Percentiles rank a stretch among this genome's conserved stretches.
Conservation (phyloP, 2,329 filamentous ascomycete species). For the Didymella keratinophila region DNA sequence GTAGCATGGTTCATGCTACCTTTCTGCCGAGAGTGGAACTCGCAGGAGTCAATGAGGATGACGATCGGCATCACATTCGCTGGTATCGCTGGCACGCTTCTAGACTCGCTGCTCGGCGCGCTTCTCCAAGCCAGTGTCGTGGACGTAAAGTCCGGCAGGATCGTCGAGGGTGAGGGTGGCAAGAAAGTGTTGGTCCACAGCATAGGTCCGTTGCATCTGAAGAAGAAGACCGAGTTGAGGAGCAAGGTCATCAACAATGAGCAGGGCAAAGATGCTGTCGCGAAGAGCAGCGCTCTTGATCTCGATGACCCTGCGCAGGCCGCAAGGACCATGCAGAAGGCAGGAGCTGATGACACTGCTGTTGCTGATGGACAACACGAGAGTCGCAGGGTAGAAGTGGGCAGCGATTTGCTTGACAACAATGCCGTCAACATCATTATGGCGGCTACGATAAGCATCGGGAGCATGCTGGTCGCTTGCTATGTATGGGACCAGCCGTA, state of each 20-base stretch:
- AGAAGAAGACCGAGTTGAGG: slow-evolving; percentile 42
- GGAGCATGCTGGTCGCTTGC: slow-evolving; percentile 68
- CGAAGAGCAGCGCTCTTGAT: slow-evolving; percentile 43
- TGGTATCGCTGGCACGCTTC: slow-evolving; percentile 79
- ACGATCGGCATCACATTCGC: slow-evolving; percentile 69
- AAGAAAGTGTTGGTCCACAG: slow-evolving; percentile 59
- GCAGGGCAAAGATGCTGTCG: slow-evolving; percentile 48
- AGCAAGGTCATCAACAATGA: slow-evolving; percentile 54
- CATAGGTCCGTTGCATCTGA: slow-evolving; percentile 39
- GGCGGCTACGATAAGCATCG: slow-evolving; percentile 81
- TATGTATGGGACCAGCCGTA: slow-evolving; percentile 45
- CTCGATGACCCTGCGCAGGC: slow-evolving; percentile 29
- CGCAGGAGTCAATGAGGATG: slow-evolving; percentile 46
- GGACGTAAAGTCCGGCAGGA: slow-evolving; percentile 82
- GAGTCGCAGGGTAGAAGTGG: slow-evolving; percentile 65
- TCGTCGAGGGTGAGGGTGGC: slow-evolving; percentile 86
- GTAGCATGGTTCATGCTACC: slow-evolving; percentile 74
- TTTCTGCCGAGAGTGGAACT: slow-evolving; percentile 62
- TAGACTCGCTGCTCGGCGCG: slow-evolving; percentile 89
- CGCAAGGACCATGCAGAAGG: slow-evolving; percentile 46
- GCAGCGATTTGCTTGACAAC: slow-evolving; percentile 83
- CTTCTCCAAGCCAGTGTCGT: slow-evolving; percentile 85
- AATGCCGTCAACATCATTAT: slow-evolving; percentile 95
- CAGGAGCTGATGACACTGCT: slow-evolving; percentile 32
- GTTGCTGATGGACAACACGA: slow-evolving; percentile 51